phyloP scores from a whole-genome alignment of 768 basidiomycete genomes.

The Pleurotus cornucopiae region DNA sequence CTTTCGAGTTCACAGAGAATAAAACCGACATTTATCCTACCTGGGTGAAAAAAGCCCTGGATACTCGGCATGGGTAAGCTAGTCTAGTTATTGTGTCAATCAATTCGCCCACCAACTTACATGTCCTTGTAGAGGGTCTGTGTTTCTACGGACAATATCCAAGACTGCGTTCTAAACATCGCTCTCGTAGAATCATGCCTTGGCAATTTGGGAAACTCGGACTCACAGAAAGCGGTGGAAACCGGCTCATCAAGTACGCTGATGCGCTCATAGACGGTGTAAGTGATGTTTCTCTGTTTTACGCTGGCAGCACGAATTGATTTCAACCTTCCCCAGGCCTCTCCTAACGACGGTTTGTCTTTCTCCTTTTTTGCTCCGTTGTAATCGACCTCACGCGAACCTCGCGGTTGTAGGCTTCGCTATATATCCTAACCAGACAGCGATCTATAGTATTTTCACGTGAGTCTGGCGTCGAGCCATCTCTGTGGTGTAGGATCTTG shows the following conservation, averaged over 20 bases:
- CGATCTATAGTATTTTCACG: slow-evolving; percentile 50
- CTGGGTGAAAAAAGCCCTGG: slow-evolving; percentile 46
- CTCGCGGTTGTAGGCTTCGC: slow-evolving; percentile 31
- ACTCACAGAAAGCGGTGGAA: slow-evolving; percentile 46
- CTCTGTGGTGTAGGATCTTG: not conserved
- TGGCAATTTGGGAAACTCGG: slow-evolving; percentile 54
- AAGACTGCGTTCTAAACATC: too few species aligned
- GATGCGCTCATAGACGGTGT: slow-evolving; percentile 47
- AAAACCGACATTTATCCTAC: slow-evolving; percentile 45
- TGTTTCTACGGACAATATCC: too few species aligned
- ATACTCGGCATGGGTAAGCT: slow-evolving; percentile 46
- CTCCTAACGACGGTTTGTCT: slow-evolving; percentile 49
- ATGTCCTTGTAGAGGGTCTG: too few species aligned
- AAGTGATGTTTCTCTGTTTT: slow-evolving; percentile 10
- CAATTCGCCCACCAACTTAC: too few species aligned
- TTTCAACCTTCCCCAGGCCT: slow-evolving; percentile 27
- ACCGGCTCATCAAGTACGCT: slow-evolving; percentile 51
- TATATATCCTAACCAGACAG: slow-evolving; percentile 49
- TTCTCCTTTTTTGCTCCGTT: not conserved
- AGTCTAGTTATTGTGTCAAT: not conserved
- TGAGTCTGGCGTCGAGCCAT: slow-evolving; percentile 17
- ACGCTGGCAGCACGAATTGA: too few species aligned
- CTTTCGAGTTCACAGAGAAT: slow-evolving; percentile 29
- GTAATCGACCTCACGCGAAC: not conserved
- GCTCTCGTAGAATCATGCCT: slow-evolving; percentile 41